Conservation (phyloP, 2,329 filamentous ascomycete species). For the Pseudopyrenochaeta lycopersici region DNA sequence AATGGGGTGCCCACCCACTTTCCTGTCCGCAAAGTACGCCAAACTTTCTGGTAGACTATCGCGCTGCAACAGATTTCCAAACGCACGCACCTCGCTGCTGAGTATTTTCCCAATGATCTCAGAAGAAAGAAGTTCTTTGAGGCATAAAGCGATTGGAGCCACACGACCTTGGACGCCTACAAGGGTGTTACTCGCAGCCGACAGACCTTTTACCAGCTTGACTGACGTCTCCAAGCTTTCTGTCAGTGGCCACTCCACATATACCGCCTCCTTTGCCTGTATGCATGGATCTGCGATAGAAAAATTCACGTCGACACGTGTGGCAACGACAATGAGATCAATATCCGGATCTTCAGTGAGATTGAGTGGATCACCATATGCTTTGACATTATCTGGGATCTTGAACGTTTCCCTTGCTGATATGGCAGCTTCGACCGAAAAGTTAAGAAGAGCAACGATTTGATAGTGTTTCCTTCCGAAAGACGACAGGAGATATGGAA, state of each 20-base stretch:
- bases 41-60: conserved; percentile 20
- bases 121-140: conserved; percentile 51
- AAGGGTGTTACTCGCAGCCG: conserved; percentile 26
- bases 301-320: conserved; percentile 64
- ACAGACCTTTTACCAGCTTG: conserved; percentile 47
- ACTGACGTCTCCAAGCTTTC: conserved; percentile 47
- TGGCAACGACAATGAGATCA: conserved; percentile 60
- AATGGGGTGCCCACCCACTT: conserved; percentile 24
- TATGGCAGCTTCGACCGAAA: conserved; percentile 50
- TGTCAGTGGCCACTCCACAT: conserved; percentile 61
- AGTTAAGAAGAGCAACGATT: conserved; percentile 59
- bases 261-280: conserved; percentile 62
- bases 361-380: conserved; percentile 54
- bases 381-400: conserved; percentile 50
- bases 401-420: conserved; percentile 51
- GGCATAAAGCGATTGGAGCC: conserved; percentile 46
- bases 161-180: conserved; percentile 58
- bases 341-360: conserved; percentile 50
- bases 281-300: conserved; percentile 57
- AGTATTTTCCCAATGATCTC: conserved; percentile 54
- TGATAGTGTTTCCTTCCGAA: conserved; percentile 48
- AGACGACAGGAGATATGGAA: conserved; percentile 65
- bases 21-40: conserved; percentile 25
- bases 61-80: conserved; percentile 14
- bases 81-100: conserved; percentile 30